Evolutionary conservation across 2,329 filamentous ascomycete genomes (phyloP).

Genomic region (Rutstroemia sydowiana): DNA sequence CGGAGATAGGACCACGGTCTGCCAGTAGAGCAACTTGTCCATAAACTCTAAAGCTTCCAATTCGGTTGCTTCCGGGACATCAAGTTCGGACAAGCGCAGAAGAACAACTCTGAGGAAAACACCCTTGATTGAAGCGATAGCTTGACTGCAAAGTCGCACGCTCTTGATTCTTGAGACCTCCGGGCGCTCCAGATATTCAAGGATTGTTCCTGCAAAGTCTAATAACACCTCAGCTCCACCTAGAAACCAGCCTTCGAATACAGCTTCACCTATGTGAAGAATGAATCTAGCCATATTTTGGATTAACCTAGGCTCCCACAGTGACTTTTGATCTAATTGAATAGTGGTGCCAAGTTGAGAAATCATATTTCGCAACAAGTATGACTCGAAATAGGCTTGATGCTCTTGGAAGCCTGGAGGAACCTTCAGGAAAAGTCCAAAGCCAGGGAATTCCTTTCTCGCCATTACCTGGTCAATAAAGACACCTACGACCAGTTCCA

Average conservation of each 20-base stretch:
- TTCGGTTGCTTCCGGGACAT: conserved; percentile 54
- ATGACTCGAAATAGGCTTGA: conserved; percentile 92
- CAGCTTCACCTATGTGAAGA: conserved; percentile 75
- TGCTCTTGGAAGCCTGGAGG: conserved; percentile 92
- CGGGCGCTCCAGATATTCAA: conserved; percentile 84
- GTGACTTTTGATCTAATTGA: conserved; percentile 60
- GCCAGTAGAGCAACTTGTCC: conserved; percentile 89
- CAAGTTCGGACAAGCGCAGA: conserved; percentile 75
- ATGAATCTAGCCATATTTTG: conserved; percentile 81
- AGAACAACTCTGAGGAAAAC: conserved; percentile 75
- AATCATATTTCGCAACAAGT: conserved; percentile 69
- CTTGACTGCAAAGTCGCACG: conserved; percentile 84
- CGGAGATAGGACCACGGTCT: conserved; percentile 76
- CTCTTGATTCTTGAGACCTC: conserved; percentile 76
- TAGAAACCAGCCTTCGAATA: conserved; percentile 95
- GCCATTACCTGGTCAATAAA: conserved; percentile 80
- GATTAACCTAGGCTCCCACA: conserved; percentile 75
- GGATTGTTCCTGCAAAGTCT: conserved; percentile 74
- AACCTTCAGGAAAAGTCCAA: conserved; percentile 77
- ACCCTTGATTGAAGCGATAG: conserved; percentile 66
- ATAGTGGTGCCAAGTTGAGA: conserved; percentile 63
- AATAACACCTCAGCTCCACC: conserved; percentile 76
- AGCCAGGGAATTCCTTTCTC: conserved; percentile 84
- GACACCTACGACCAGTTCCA: conserved; percentile 71
- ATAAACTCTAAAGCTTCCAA: conserved; percentile 64